phyloP scores from a whole-genome alignment of 2,329 filamentous ascomycete species.

The Hypoxylon sp. region DNA sequence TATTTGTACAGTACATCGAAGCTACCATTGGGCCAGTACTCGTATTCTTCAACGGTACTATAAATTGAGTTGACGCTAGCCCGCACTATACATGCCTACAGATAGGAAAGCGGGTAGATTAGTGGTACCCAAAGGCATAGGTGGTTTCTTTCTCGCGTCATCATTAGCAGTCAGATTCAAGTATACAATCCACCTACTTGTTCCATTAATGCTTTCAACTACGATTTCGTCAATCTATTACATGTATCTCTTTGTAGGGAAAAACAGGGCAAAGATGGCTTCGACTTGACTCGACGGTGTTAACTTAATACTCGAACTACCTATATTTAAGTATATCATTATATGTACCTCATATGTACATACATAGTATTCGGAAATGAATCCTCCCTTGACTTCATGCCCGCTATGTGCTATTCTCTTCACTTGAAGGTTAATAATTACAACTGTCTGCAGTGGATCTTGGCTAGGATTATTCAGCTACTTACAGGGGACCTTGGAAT shows the following conservation, averaged over 20 bases:
- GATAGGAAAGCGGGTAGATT: slow-evolving; percentile 17
- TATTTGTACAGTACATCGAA: slow-evolving; percentile 8
- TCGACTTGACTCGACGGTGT: slow-evolving; percentile 4
- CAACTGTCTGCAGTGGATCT: slow-evolving; percentile 11
- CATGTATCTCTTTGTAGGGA: slow-evolving; percentile 11
- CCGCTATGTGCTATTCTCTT: slow-evolving; percentile 10
- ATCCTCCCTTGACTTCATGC: slow-evolving; percentile 32
- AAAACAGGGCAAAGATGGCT: slow-evolving; percentile 13
- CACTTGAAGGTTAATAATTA: slow-evolving; percentile 24
- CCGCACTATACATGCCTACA: slow-evolving; percentile 21
- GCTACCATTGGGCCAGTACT: slow-evolving; percentile 24
- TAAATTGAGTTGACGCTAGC: slow-evolving; percentile 23
- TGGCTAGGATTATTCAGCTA: slow-evolving; percentile 25
- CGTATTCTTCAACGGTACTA: slow-evolving; percentile 6
- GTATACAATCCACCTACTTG: slow-evolving; percentile 24
- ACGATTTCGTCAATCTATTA: slow-evolving; percentile 10
- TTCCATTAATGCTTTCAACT: slow-evolving; percentile 8
- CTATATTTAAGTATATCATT: too few species aligned
- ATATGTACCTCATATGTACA: background rate
- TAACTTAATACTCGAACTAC: slow-evolving; percentile 8
- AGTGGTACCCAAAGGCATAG: slow-evolving; percentile 14
- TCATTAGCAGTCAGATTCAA: slow-evolving; percentile 39
- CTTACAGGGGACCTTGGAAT: slow-evolving; percentile 4
- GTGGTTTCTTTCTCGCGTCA: slow-evolving; percentile 33
- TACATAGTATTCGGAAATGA: slow-evolving; percentile 21